Conservation (phyloP, 805 yeast genomes). For the Starmerella floricola region DNA sequence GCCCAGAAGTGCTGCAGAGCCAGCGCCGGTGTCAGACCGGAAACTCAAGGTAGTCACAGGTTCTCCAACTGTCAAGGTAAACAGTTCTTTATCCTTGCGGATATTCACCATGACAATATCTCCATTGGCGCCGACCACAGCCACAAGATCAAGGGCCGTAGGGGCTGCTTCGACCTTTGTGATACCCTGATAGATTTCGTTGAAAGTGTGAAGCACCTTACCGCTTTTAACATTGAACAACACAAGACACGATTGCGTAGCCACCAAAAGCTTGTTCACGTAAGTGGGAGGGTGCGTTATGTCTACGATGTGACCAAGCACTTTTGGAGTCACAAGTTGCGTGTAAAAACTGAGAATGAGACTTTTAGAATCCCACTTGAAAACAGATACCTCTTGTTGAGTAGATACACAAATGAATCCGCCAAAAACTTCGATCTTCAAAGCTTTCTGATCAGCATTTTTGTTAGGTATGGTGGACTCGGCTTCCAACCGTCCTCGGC, state of each 20-base stretch:
- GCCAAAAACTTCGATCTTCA: conserved; percentile 56
- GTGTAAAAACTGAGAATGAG: conserved; percentile 58
- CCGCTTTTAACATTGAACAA: conserved; percentile 70
- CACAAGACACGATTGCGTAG: conserved; percentile 52
- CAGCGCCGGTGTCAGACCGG: conserved; percentile 61
- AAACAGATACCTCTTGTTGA: conserved; percentile 39
- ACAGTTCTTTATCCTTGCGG: conserved; percentile 45
- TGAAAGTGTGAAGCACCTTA: conserved; percentile 48
- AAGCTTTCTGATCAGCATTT: conserved; percentile 28
- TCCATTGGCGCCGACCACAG: conserved; percentile 64
- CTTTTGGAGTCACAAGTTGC: conserved; percentile 41
- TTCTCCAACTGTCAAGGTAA: conserved; percentile 35
- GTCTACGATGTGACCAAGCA: conserved; percentile 61
- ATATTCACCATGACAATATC: conserved; percentile 54
- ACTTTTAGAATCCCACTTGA: conserved; percentile 38
- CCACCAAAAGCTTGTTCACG: conserved; percentile 73
- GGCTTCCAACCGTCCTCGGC: conserved; percentile 60
- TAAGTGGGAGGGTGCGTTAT: conserved; percentile 81
- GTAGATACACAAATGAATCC: conserved; percentile 56
- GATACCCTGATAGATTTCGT: conserved; percentile 42
- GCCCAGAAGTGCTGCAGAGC: conserved; percentile 54
- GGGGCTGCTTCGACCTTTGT: conserved; percentile 75
- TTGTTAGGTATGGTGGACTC: conserved; percentile 29
- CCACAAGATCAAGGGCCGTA: conserved; percentile 61
- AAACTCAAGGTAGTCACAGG: conserved; percentile 55